Evolutionary conservation across 805 yeast species (phyloP).

Genomic region (Lipomyces yamanashiensis): DNA sequence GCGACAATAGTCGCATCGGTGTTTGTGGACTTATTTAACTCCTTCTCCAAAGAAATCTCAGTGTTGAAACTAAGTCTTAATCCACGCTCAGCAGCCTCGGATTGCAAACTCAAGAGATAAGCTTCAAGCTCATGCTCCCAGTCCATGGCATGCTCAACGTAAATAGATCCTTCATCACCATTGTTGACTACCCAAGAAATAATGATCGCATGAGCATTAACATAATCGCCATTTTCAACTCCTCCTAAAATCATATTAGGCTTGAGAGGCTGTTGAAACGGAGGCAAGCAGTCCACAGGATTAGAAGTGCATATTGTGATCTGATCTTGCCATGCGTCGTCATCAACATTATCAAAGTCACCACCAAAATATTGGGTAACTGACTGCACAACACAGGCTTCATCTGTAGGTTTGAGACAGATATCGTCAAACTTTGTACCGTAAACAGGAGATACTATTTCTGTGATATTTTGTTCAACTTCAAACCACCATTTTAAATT

Average conservation of each 20-base stretch:
- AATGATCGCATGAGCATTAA: constrained; percentile 73
- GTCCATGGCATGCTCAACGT: constrained; percentile 52
- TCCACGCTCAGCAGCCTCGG: constrained; percentile 57
- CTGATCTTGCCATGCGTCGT: constrained; percentile 59
- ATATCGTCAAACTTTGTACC: constrained; percentile 59
- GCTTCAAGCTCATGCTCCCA: constrained; percentile 78
- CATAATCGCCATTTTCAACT: constrained; percentile 49
- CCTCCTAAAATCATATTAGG: constrained; percentile 74
- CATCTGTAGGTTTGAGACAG: constrained; percentile 84
- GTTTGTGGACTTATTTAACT: constrained; percentile 77
- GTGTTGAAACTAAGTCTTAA: constrained; percentile 75
- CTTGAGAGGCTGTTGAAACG: constrained; percentile 87
- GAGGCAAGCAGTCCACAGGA: constrained; percentile 89
- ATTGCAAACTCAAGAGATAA: constrained; percentile 53
- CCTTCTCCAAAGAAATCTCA: constrained; percentile 82
- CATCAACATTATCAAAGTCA: constrained; percentile 54
- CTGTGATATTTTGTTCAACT: constrained; percentile 63
- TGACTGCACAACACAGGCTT: constrained; percentile 81
- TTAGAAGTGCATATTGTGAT: constrained; percentile 67
- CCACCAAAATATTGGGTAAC: constrained; percentile 87
- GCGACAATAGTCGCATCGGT: constrained; percentile 74
- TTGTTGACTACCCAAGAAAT: constrained; percentile 73
- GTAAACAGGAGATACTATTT: constrained; percentile 41
- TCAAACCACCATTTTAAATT: constrained; percentile 86
- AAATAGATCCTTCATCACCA: constrained; percentile 50